These are phyloP conservation scores for Kuraishia molischiana DNA, from an alignment of 805 yeast genomes.

Conservation along the genomic window DNA sequence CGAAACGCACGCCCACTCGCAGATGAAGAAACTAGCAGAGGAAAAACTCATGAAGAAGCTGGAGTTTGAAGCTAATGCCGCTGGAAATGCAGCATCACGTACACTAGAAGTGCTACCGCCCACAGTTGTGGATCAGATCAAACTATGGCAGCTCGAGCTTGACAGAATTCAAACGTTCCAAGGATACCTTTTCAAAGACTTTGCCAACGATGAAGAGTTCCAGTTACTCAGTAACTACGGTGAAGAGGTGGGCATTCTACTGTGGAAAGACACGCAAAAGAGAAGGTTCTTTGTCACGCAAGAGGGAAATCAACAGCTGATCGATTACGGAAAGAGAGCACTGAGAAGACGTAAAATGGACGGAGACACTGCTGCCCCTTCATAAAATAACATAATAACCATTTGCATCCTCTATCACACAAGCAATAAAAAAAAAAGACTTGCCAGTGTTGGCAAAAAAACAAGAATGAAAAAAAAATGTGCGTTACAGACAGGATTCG, in stretches of 20 bases:
- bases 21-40: conserved; percentile 70
- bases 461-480: conserved; percentile 22
- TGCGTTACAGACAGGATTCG: conserved; percentile 99
- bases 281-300: conserved; percentile 77
- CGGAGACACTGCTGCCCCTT: neutral
- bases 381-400: neutral
- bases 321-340: conserved; percentile 72
- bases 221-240: conserved; percentile 68
- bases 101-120: conserved; percentile 71
- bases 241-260: conserved; percentile 78
- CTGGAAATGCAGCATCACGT: conserved; percentile 17
- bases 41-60: conserved; percentile 56
- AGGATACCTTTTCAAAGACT: conserved; percentile 85
- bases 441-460: no score
- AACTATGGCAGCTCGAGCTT: conserved; percentile 91
- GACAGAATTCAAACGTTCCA: conserved; percentile 83
- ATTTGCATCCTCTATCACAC: conserved; percentile 24
- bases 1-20: conserved; percentile 90
- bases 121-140: conserved; percentile 93
- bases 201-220: conserved; percentile 68
- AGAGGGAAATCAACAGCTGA: conserved; percentile 82
- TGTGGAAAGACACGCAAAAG: conserved; percentile 73
- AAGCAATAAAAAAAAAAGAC: no score
- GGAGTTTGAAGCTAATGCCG: conserved; percentile 37
- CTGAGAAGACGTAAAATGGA: neutral